Conservation (phyloP, 805 yeast genomes). For the Lipomyces mesembrius region DNA sequence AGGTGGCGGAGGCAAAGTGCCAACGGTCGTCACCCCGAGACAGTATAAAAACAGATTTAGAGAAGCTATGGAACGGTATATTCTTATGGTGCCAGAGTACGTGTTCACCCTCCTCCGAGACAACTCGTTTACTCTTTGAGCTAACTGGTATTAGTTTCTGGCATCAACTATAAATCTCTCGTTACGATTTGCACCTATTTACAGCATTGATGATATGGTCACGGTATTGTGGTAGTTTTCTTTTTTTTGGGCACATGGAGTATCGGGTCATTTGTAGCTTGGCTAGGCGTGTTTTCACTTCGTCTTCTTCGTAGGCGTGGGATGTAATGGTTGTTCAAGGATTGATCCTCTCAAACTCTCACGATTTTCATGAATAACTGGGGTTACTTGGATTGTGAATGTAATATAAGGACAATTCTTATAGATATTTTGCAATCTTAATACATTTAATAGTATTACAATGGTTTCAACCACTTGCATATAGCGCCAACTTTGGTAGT, state of each 20-base stretch:
- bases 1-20: slow-evolving; percentile 84
- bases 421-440: neutral
- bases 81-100: slow-evolving; percentile 79
- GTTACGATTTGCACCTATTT: neutral
- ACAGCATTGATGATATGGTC: neutral
- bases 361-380: neutral
- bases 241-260: neutral
- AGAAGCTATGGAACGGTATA: slow-evolving; percentile 96
- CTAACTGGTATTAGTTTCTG: slow-evolving; percentile 25
- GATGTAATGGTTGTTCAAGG: too few relatives aligned
- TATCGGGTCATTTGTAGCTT: neutral
- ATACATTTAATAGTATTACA: neutral
- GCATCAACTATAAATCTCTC: slow-evolving; percentile 23
- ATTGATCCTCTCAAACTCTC: too few relatives aligned
- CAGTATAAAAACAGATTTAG: slow-evolving; percentile 93
- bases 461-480: neutral
- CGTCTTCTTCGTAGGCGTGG: too few relatives aligned
- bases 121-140: neutral
- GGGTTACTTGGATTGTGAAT: neutral
- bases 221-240: neutral
- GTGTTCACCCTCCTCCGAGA: neutral
- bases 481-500: too few relatives aligned
- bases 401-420: neutral
- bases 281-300: neutral
- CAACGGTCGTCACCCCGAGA: slow-evolving; percentile 95